Percentiles rank a stretch among this genome's conserved stretches.
Conservation (phyloP, 108 stramenopile species). For the Cyclotella kingstonii region DNA sequence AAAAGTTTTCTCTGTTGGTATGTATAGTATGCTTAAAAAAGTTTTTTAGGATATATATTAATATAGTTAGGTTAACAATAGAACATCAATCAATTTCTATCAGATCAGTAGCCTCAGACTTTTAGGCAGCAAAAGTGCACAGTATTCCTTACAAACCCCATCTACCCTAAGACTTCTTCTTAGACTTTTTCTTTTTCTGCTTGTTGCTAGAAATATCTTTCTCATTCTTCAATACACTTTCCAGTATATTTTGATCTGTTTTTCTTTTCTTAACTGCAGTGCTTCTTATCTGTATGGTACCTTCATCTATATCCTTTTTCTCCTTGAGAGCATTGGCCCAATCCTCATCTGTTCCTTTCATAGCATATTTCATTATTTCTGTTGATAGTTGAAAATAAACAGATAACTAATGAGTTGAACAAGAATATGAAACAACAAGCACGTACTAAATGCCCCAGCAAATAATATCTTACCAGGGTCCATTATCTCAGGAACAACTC, state of each 20-base stretch:
- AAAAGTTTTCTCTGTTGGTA: too few species aligned
- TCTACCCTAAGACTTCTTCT: slow-evolving; percentile 41
- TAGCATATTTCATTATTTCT: slow-evolving; percentile 79
- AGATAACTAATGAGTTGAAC: background rate
- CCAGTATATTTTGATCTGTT: slow-evolving; percentile 29
- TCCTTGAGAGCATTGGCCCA: slow-evolving; percentile 78
- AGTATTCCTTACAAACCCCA: too few species aligned
- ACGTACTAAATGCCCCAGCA: background rate
- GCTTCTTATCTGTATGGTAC: slow-evolving; percentile 36
- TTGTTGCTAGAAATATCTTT: slow-evolving; percentile 11
- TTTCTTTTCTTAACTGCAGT: slow-evolving; percentile 32
- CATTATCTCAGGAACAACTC: slow-evolving; percentile 55
- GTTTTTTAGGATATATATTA: too few species aligned
- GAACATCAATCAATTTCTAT: too few species aligned
- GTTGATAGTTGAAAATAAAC: background rate
- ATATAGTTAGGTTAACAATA: too few species aligned
- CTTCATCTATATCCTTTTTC: slow-evolving; percentile 26
- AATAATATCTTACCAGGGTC: slow-evolving; percentile 35
- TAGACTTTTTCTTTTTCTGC: slow-evolving; percentile 28
- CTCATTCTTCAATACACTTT: slow-evolving; percentile 41
- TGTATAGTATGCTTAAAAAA: too few species aligned
- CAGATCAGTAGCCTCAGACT: too few species aligned
- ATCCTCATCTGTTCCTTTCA: slow-evolving; percentile 81
- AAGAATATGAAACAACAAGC: too few species aligned
- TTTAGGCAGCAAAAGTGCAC: too few species aligned